Evolutionary conservation across 2,329 filamentous ascomycete species (phyloP).

Genomic region (Diaporthe sp.): DNA sequence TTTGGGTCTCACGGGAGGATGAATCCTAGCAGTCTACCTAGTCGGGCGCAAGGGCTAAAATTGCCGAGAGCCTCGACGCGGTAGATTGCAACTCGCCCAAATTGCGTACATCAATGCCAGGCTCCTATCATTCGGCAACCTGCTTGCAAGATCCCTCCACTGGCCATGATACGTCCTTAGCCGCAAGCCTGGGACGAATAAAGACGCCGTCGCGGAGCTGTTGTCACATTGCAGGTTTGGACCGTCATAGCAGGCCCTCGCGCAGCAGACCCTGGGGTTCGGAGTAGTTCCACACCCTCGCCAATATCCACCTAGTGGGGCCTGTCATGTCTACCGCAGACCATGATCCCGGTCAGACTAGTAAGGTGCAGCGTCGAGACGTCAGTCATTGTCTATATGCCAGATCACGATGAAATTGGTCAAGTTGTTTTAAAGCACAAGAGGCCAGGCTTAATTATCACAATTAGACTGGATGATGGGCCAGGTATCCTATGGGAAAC

Average conservation of each 20-base stretch:
- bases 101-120: background rate
- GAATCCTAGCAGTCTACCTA: background rate
- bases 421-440: background rate
- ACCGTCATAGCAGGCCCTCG: background rate
- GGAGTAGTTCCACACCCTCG: background rate
- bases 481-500: background rate
- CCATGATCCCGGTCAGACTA: slow-evolving; percentile 21
- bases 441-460: background rate
- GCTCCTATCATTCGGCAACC: background rate
- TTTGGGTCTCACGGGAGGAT: slow-evolving; percentile 30
- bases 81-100: slow-evolving; percentile 18
- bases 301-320: slow-evolving; percentile 17
- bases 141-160: slow-evolving; percentile 1
- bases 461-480: background rate
- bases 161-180: background rate
- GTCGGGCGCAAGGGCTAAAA: slow-evolving; percentile 25
- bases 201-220: background rate
- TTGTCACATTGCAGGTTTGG: background rate
- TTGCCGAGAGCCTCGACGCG: slow-evolving; percentile 29
- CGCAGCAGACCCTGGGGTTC: slow-evolving; percentile 9
- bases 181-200: background rate
- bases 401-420: background rate
- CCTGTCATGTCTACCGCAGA: slow-evolving; percentile 1
- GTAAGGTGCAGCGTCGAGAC: background rate
- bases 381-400: background rate